Conservation (phyloP, 805 yeast genomes). For the Metschnikowia rubicola region DNA sequence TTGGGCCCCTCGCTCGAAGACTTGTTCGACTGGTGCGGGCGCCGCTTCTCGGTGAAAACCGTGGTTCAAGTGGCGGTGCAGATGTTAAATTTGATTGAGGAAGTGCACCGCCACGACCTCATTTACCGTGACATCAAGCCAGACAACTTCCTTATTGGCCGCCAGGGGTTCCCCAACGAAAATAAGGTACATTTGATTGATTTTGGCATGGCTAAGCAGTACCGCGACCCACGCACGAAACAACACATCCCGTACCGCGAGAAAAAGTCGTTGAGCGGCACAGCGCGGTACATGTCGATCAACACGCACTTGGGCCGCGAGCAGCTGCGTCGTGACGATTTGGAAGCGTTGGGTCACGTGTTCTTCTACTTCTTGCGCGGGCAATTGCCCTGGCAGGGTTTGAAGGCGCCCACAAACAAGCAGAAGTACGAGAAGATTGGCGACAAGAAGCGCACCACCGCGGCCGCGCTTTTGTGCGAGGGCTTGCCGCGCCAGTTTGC, state of each 20-base stretch:
- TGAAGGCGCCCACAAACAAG: slow-evolving; percentile 94
- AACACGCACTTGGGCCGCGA: slow-evolving; percentile 97
- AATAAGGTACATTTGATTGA: slow-evolving; percentile 73
- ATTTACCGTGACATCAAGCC: slow-evolving; percentile 83
- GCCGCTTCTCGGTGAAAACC: slow-evolving; percentile 67
- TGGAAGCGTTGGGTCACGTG: slow-evolving; percentile 92
- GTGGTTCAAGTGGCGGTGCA: slow-evolving; percentile 73
- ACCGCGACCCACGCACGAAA: slow-evolving; percentile 73
- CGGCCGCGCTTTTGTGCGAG: slow-evolving; percentile 78
- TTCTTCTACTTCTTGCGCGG: slow-evolving; percentile 93
- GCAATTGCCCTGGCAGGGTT: slow-evolving; percentile 97
- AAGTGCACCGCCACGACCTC: slow-evolving; percentile 71
- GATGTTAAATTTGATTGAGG: slow-evolving; percentile 70
- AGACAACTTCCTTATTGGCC: slow-evolving; percentile 73
- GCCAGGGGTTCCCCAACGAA: slow-evolving; percentile 55
- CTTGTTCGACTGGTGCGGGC: slow-evolving; percentile 84
- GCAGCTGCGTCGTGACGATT: slow-evolving; percentile 94
- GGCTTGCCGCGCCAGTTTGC: slow-evolving; percentile 73
- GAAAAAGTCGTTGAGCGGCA: slow-evolving; percentile 93
- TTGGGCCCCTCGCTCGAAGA: slow-evolving; percentile 81
- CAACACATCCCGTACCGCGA: slow-evolving; percentile 89
- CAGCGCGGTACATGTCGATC: slow-evolving; percentile 93
- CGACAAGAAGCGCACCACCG: slow-evolving; percentile 90
- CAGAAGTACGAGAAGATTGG: slow-evolving; percentile 95
- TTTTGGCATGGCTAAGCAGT: slow-evolving; percentile 86